Evolutionary conservation across 2,329 filamentous ascomycete genomes (phyloP), one percentile per base, ranked within the genome.

Genomic region (Colletotrichum brevisporum): DNA sequence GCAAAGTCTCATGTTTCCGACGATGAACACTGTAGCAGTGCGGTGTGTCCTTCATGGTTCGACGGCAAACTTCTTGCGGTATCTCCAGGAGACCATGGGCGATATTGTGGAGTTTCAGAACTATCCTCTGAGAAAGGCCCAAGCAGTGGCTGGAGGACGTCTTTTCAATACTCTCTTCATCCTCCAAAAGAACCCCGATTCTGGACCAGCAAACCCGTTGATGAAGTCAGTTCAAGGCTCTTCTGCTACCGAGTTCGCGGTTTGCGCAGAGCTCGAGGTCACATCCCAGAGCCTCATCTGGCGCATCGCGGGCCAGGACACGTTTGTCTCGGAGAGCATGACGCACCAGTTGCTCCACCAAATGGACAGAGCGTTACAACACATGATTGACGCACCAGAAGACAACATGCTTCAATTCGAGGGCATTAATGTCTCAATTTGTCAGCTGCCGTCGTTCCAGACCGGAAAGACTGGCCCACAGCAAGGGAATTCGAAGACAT

Each of bases 1-100:
- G 0, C 88, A 92, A 51, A 79, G 88, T 27, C 79, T 95, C 13
- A 85, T 95, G 76, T 98, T 97, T 74, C 95, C 95, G 0, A 94
- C 92, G 0, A 97, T 98, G 93, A 98, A 97, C 75, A 97, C 95
- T 0, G 90, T 97, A 0, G 88, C 92, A 0, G 84, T 97, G 8
- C 87, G 94, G 12, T 87, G 87, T 1, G 85, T 95, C 3, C 77
- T 97, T 2, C 92, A 96, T 73, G 93, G 93, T 2, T 89, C 85
- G 0, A 81, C 87, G 0, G 72, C 78, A 0, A 86, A 90, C 0
- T 90, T 97, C 80, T 80, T 97, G 31, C 84, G 83, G 13, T 92
- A 95, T 75, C 85, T 94, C 72, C 94, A 97, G 75, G 87, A 90
- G 2, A 91, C 88, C 69, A 88, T 93, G 78, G 83, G 85, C 1